phyloP scores from a whole-genome alignment of 1,139 yeast genomes.

The Trichomonascaceae sp. region DNA sequence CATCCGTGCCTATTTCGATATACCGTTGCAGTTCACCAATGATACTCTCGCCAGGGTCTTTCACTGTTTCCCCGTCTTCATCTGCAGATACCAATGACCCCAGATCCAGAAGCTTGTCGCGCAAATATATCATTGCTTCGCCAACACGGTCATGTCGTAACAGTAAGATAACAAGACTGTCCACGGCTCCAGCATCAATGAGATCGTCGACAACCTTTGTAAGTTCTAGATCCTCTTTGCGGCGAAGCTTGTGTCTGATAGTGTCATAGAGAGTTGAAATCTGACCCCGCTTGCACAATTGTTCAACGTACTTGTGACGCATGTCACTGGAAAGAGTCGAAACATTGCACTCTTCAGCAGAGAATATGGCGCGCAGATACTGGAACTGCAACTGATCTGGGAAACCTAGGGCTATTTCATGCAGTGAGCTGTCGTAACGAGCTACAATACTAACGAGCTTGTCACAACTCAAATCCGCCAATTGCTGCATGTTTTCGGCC shows the following conservation, averaged over 20 bases:
- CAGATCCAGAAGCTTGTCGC: slow-evolving; percentile 16
- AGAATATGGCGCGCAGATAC: slow-evolving; percentile 14
- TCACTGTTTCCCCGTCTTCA: slow-evolving; percentile 8
- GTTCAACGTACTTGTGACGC: neutral
- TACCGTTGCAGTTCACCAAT: slow-evolving; percentile 12
- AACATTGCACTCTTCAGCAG: no score
- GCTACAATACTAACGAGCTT: slow-evolving; percentile 13
- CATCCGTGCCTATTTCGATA: slow-evolving; percentile 15
- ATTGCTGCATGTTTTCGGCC: slow-evolving; percentile 11
- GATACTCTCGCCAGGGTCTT: no score
- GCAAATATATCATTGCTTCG: slow-evolving; percentile 24
- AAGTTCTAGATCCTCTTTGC: slow-evolving; percentile 19
- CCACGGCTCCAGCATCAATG: slow-evolving; percentile 17
- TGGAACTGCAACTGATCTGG: slow-evolving; percentile 15
- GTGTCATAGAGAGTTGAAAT: slow-evolving; percentile 9
- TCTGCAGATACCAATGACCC: no score
- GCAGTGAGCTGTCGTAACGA: slow-evolving; percentile 13
- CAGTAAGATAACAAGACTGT: slow-evolving; percentile 19
- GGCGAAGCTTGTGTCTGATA: slow-evolving; percentile 13
- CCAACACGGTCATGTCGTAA: slow-evolving; percentile 15
- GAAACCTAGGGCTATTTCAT: no score
- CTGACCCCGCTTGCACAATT: neutral
- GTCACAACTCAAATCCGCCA: slow-evolving; percentile 10
- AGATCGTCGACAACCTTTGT: slow-evolving; percentile 21
- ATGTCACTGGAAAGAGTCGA: neutral